Percentiles rank a stretch among this genome's conserved stretches.
These are phyloP conservation scores for Cordyceps farinosa DNA, from an alignment of 2,329 filamentous ascomycete genomes.

Conservation along the genomic window DNA sequence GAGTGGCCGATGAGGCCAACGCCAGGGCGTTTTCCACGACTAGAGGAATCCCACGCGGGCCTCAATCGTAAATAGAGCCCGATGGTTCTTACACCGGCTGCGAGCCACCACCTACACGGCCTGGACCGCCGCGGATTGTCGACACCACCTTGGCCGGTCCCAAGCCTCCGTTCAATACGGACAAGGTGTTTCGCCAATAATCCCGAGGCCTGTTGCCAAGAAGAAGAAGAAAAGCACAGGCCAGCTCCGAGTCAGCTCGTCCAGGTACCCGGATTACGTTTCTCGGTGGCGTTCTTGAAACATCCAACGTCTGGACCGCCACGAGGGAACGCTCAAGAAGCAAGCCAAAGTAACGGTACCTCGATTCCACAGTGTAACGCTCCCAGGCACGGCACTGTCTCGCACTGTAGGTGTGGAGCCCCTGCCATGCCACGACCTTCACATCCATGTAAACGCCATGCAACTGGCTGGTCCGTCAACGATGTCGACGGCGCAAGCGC, in stretches of 20 bases:
- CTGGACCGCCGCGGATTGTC: no score
- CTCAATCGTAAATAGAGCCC: no score
- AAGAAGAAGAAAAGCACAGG: background rate
- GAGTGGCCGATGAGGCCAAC: no score
- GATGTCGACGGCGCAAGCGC: background rate
- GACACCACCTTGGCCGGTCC: no score
- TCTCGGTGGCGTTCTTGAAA: background rate
- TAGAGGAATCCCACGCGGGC: no score
- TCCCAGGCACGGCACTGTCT: background rate
- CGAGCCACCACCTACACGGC: no score
- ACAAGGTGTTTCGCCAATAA: no score
- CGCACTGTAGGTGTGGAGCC: background rate
- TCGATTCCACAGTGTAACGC: background rate
- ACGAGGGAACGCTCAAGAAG: background rate
- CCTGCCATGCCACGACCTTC: background rate
- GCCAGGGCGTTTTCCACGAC: no score
- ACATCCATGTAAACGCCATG: background rate
- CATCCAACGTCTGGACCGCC: background rate
- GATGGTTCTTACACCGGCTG: no score
- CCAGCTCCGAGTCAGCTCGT: background rate
- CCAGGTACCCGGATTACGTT: background rate
- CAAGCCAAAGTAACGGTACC: background rate
- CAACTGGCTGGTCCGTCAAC: background rate
- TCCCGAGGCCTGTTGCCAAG: no score
- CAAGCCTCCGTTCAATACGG: no score